These are phyloP conservation scores for Polytrichum formosum DNA, from an alignment of 225 moss, liverwort and hornwort genomes.

Conservation along the genomic window DNA sequence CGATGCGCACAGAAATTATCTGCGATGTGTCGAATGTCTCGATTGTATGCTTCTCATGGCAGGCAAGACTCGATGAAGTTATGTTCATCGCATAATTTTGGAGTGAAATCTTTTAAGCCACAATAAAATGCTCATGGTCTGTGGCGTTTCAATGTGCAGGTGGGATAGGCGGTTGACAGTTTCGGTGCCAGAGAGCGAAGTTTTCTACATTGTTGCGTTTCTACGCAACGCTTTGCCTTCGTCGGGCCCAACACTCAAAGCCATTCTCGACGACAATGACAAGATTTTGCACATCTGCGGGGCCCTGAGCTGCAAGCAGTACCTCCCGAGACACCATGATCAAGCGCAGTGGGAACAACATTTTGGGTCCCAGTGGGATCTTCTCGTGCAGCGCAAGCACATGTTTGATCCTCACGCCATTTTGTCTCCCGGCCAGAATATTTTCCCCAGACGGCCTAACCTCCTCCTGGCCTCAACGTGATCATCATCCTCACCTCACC, in stretches of 20 bases:
- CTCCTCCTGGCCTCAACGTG: not conserved
- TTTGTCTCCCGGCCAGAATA: conserved; percentile 53
- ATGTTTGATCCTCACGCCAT: conserved; percentile 49
- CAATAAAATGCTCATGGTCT: too few relatives aligned
- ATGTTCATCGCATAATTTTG: too few relatives aligned
- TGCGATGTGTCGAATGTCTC: too few relatives aligned
- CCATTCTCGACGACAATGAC: conserved; percentile 23
- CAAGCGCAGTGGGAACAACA: conserved; percentile 41
- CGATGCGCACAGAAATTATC: too few relatives aligned
- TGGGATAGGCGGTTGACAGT: conserved; percentile 54
- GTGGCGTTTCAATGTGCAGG: conserved; percentile 11
- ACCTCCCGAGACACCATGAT: conserved; percentile 34
- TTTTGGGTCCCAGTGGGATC: conserved; percentile 47
- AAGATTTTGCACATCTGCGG: conserved; percentile 19
- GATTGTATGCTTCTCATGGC: too few relatives aligned
- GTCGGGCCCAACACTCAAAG: conserved; percentile 12
- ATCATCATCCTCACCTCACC: not conserved
- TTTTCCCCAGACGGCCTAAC: conserved; percentile 18
- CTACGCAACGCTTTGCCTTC: conserved; percentile 30
- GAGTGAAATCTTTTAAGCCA: too few relatives aligned
- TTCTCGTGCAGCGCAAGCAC: conserved; percentile 36
- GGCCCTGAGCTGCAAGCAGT: conserved; percentile 50
- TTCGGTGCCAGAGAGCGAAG: conserved; percentile 33
- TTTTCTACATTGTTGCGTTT: conserved; percentile 61
- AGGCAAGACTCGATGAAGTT: too few relatives aligned